These are phyloP conservation scores for Sarocladium kiliense DNA, from an alignment of 2,329 filamentous ascomycete genomes.

Conservation along the genomic window DNA sequence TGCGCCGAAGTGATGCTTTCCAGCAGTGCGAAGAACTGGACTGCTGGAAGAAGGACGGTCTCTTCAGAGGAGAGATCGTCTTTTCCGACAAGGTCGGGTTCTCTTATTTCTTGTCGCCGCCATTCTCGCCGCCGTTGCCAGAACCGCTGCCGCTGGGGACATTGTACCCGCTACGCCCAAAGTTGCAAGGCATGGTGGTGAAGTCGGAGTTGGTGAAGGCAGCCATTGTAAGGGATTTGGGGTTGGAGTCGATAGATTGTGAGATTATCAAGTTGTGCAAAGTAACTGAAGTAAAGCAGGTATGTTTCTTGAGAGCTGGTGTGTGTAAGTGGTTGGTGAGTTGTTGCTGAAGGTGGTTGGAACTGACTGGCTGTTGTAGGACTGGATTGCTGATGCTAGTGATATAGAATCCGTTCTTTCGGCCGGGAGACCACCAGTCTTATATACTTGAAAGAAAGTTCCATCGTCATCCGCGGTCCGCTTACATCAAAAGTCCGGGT, in stretches of 20 bases:
- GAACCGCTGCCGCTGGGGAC: slow-evolving; percentile 30
- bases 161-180: slow-evolving; percentile 38
- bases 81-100: background rate
- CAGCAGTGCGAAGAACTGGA: background rate
- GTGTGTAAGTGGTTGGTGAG: background rate
- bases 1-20: background rate
- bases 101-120: slow-evolving; percentile 10
- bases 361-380: background rate
- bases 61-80: background rate
- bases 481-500: background rate
- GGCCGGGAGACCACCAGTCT: background rate
- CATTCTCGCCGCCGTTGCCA: slow-evolving; percentile 33
- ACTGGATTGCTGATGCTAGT: background rate
- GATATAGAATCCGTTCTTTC: slow-evolving; percentile 1
- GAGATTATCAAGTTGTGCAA: background rate
- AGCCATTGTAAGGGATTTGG: slow-evolving; percentile 25
- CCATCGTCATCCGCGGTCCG: background rate
- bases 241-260: slow-evolving; percentile 10
- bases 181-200: slow-evolving; percentile 26
- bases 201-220: slow-evolving; percentile 39
- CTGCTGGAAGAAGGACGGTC: background rate
- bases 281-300: background rate
- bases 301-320: background rate
- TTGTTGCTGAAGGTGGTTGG: too few relatives aligned
- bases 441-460: background rate